Percentiles rank a stretch among this genome's conserved stretches.
Conservation (phyloP, 108 stramenopile genomes). For the Cyclotella choctawhatcheeana region DNA sequence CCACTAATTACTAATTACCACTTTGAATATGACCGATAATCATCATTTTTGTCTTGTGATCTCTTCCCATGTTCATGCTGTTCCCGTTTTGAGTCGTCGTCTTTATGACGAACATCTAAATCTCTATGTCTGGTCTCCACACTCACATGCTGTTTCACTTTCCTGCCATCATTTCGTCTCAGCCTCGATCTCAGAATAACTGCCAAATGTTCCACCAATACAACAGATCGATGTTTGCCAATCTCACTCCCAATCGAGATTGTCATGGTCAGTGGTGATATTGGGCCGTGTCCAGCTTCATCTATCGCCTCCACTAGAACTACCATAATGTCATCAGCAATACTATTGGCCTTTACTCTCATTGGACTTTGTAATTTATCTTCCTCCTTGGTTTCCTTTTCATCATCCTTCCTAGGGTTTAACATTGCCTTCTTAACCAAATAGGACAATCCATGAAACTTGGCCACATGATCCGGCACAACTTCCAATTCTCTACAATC, state of each 20-base stretch:
- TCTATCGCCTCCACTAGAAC: conserved; percentile 64
- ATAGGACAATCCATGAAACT: conserved; percentile 72
- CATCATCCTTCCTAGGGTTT: conserved; percentile 17
- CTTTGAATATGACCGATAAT: too few species aligned
- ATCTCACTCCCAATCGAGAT: conserved; percentile 72
- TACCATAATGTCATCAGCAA: conserved; percentile 56
- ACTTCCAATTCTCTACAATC: conserved; percentile 68
- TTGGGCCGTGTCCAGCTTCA: conserved; percentile 77
- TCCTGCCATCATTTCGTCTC: conserved; percentile 50
- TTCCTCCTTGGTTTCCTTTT: neutral
- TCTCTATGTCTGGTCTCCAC: conserved; percentile 56
- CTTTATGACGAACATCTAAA: conserved; percentile 45
- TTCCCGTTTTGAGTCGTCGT: conserved; percentile 49
- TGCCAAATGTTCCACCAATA: conserved; percentile 57
- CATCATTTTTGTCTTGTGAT: conserved; percentile 37
- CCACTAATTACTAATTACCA: too few species aligned
- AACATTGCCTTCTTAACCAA: conserved; percentile 69
- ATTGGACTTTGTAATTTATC: conserved; percentile 38
- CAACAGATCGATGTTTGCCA: conserved; percentile 84
- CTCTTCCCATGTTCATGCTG: conserved; percentile 40
- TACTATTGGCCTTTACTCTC: conserved; percentile 41
- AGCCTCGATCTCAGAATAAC: conserved; percentile 42
- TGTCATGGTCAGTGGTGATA: conserved; percentile 72
- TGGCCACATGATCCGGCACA: conserved; percentile 60
- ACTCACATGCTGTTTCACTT: conserved; percentile 49